Base-by-base conservation (phyloP, 805 yeast species). In the Ogataea zsoltii region DNA sequence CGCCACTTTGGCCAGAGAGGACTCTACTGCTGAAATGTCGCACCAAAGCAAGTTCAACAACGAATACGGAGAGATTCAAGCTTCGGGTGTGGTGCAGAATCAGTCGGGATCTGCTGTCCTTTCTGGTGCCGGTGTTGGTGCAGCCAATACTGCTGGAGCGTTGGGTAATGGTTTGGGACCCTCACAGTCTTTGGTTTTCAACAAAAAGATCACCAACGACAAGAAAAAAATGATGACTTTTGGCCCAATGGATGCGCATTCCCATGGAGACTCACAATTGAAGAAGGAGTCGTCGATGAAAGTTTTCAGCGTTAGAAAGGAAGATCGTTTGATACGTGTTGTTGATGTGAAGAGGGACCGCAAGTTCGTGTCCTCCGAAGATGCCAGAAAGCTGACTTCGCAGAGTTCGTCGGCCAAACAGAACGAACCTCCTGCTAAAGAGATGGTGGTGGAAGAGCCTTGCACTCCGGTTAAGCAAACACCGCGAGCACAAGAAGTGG, bases 81-180 rank as follows among this genome's bases (percentile, higher is more conserved):
- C 87, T 2, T 77, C 85, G 2, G 88, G 88, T 10, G 74, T 80
- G 38, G 62, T 54, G 30, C 66, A 53, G 42, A 57, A 57, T 14
- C 57, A 73, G 67, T 54, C 77, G 64, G 58, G 65, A 40, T 58
- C 68, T 41, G 41, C 62, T 57, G 38, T 48, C 11, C 37, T 46
- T 30, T 50, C 52, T 12, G 57, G 54, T 11, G 42, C 46, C 4
- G 36, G 45, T 18, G 31, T 42, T 9, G 50, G 45, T 6, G 40
- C 52, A 18, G 32, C 16, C 7, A 37, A 37, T 15, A 32, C 40
- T 4, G 33, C 31, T 5, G 52, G 42, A 11, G 75, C 72, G 2
- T 67, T 63, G 12, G 52, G 42, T 11, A 82, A 82, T 58, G 87
- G 88, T 0, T 61, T 81, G 29, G 85, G 83, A 0, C 84, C 88